phyloP scores from a whole-genome alignment of 495 filamentous ascomycete genomes.

The Cryomyces minteri region DNA sequence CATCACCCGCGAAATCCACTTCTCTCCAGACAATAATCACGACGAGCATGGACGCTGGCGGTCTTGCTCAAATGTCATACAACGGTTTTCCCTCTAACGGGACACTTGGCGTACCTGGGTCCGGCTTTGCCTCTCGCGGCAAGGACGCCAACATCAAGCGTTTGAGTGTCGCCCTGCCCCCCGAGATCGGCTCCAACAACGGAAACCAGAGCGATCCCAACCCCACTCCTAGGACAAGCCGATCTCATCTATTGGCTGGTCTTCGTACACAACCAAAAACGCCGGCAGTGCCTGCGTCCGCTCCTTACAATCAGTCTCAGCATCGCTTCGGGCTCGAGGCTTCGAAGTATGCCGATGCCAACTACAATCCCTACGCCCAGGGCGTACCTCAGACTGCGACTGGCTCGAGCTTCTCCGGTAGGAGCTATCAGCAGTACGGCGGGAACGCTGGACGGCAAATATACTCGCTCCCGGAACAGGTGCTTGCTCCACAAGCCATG shows the following conservation, averaged over 20 bases:
- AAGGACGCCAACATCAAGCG: constrained; percentile 74
- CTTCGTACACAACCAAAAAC: constrained; percentile 87
- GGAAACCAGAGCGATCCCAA: constrained; percentile 38
- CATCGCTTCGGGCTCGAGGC: constrained; percentile 28
- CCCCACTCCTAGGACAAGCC: constrained; percentile 80
- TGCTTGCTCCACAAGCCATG: constrained; percentile 70
- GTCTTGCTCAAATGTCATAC: constrained; percentile 99
- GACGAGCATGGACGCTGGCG: constrained; percentile 92
- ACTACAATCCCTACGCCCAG: constrained; percentile 24
- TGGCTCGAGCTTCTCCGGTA: constrained; percentile 33
- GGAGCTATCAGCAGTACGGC: constrained; percentile 19
- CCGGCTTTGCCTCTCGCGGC: constrained; percentile 68
- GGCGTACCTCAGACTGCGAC: constrained; percentile 41
- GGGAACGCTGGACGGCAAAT: constrained; percentile 33
- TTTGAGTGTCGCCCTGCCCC: constrained; percentile 40
- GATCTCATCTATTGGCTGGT: constrained; percentile 83
- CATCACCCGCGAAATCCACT: not conserved
- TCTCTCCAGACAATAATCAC: constrained; percentile 6
- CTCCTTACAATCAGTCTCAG: constrained; percentile 35
- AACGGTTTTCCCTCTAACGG: constrained; percentile 48
- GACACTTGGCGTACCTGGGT: constrained; percentile 48
- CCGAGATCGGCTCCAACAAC: constrained; percentile 45
- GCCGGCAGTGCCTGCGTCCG: constrained; percentile 45
- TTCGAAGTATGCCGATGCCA: constrained; percentile 22
- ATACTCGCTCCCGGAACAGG: constrained; percentile 61